These are phyloP conservation scores for Triticum aestivum DNA, from an alignment of 176 grass and related monocot species.

Conservation along the genomic window DNA sequence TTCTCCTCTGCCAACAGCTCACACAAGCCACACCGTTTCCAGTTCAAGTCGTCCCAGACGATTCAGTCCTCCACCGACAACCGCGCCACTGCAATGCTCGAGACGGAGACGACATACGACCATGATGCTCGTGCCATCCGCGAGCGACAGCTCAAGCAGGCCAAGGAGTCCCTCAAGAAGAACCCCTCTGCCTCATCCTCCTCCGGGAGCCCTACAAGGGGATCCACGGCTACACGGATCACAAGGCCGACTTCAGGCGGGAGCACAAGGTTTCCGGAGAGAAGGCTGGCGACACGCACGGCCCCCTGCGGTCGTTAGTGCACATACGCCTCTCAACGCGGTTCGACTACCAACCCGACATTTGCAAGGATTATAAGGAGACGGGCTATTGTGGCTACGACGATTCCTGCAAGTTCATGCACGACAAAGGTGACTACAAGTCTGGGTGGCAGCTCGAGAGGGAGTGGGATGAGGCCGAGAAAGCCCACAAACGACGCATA, in stretches of 20 bases:
- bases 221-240: constrained; percentile 81
- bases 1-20: constrained; percentile 61
- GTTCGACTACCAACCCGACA: constrained; percentile 91
- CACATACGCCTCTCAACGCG: constrained; percentile 74
- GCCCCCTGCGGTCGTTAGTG: constrained; percentile 66
- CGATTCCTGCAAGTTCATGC: constrained; percentile 99
- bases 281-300: constrained; percentile 79
- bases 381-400: constrained; percentile 90
- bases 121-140: constrained; percentile 76
- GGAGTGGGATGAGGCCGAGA: constrained; percentile 75
- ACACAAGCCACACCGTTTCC: constrained; percentile 44
- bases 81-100: constrained; percentile 66
- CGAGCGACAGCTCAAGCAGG: constrained; percentile 78
- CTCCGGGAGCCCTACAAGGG: constrained; percentile 66
- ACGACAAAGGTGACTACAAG: constrained; percentile 91
- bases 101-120: constrained; percentile 79
- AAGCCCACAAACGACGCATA: constrained; percentile 59
- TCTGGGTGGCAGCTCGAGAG: constrained; percentile 97
- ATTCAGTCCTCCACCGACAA: constrained; percentile 78
- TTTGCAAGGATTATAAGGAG: constrained; percentile 99
- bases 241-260: constrained; percentile 78
- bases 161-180: constrained; percentile 58
- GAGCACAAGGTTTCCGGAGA: constrained; percentile 86
- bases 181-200: constrained; percentile 30
- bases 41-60: constrained; percentile 74